Evolutionary conservation across 2,329 filamentous ascomycete species (phyloP), one percentile per base, ranked within the genome.

Genomic region (Colletotrichum godetiae): DNA sequence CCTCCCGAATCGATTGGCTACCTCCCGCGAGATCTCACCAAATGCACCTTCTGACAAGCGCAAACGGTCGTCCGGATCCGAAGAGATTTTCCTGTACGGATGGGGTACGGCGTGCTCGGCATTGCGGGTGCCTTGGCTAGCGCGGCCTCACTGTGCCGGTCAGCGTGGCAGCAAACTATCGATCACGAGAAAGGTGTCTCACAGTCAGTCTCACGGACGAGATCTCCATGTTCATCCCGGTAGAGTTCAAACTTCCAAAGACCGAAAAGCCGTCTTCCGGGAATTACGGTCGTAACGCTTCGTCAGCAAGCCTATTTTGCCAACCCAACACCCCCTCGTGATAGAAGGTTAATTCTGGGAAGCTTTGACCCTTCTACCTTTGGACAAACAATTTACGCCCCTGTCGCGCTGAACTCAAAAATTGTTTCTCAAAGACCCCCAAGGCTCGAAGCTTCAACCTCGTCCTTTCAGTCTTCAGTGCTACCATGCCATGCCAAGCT

Each of bases 21-120:
- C 33, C 52, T 42, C 52, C 31, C 49, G 15, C 52, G 52, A 65
- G 52, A 65, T 65, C 62, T 65, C 52, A n/a, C 19, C 46, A 15
- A 56, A 22, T 56, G 31, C 62, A 53, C 15, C 53, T 29, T 59
- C 2, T 59, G 33, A 57, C 63, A 49, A 66, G 27, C 24, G 53
- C 46, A 66, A 33, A 49, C 24, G 37, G 33, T 58, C 33, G 24
- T 24, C 22, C 35, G 57, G 57, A 27, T 42, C 27, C 10, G 10
- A 61, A 29, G 19, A 29, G 10, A 8, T 10, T 15, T 49, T 22
- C 42, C 42, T n/a, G 7, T 49, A 49, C 42, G 42, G 19, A 49
- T 49, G 8, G 5, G 37, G 37, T 19, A 6, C 19, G 19, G 42
- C 15, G 19, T 49, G 4, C 42, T 49, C 42, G 42, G 42, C 42